phyloP scores from a whole-genome alignment of 768 basidiomycete genomes.

The Cystobasidium tubakii region DNA sequence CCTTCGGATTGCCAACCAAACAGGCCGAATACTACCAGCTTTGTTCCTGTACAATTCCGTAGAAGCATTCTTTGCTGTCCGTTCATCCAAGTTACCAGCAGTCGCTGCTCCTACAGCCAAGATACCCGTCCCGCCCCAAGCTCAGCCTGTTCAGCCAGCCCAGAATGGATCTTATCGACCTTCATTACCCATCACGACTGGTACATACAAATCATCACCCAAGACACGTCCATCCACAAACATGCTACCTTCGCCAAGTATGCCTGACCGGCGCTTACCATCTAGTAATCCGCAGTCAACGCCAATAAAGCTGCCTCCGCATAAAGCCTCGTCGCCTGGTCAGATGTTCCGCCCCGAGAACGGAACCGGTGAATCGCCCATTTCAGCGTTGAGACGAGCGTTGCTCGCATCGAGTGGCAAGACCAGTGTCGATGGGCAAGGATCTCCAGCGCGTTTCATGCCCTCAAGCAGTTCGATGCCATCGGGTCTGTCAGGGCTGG shows the following conservation, averaged over 20 bases:
- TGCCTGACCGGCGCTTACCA: background rate
- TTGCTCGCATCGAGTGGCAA: slow-evolving; percentile 9
- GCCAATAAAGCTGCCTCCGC: background rate
- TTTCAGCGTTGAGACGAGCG: background rate
- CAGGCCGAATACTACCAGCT: slow-evolving; percentile 18
- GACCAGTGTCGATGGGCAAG: background rate
- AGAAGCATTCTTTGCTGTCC: slow-evolving; percentile 12
- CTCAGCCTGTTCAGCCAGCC: background rate
- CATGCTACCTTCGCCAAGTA: slow-evolving; percentile 10
- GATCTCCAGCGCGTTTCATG: background rate
- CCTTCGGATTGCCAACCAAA: background rate
- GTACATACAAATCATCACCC: slow-evolving; percentile 34
- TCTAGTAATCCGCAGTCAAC: background rate
- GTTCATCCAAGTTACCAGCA: background rate
- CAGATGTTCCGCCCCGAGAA: slow-evolving; percentile 4
- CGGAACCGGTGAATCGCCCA: slow-evolving; percentile 8
- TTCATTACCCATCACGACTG: background rate
- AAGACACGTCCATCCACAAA: slow-evolving; percentile 24
- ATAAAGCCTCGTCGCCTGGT: slow-evolving; percentile 7
- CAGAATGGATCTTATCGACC: slow-evolving; percentile 1
- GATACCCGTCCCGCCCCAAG: background rate
- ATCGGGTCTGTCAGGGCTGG: background rate
- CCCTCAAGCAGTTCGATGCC: slow-evolving; percentile 12
- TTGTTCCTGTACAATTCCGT: slow-evolving; percentile 10
- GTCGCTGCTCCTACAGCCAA: background rate